These are phyloP conservation scores for Harrya chromipes DNA, from an alignment of 768 basidiomycete genomes.

Conservation along the genomic window DNA sequence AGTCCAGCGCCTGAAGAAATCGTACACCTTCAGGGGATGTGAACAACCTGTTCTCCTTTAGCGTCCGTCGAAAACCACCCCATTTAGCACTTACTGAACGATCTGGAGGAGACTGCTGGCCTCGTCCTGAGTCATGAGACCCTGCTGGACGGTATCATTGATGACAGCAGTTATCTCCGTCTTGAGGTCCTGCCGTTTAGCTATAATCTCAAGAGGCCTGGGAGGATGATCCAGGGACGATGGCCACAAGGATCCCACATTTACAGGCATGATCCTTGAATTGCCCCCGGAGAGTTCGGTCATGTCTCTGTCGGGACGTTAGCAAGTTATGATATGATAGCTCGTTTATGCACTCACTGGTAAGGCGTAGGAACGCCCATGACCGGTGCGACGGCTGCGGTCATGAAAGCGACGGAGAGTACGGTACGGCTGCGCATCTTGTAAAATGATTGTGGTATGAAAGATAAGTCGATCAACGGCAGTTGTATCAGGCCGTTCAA, in stretches of 20 bases:
- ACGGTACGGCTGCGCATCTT: conserved; percentile 9
- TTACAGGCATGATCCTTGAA: no score
- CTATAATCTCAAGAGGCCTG: no score
- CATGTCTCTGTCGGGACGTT: neutral
- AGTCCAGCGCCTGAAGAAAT: no score
- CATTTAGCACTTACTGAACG: neutral
- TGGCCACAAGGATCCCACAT: no score
- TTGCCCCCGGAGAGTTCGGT: neutral
- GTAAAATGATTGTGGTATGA: neutral
- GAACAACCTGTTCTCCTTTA: neutral
- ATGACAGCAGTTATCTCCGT: no score
- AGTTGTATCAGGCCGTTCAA: conserved; percentile 11
- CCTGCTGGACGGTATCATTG: no score
- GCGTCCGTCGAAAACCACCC: neutral
- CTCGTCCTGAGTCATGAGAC: neutral
- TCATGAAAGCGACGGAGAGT: conserved; percentile 7
- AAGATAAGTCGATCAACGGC: conserved; percentile 1
- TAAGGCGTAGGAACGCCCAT: conserved; percentile 9
- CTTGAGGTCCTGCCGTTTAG: no score
- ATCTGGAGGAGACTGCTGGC: neutral
- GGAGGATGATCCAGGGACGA: no score
- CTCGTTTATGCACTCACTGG: neutral
- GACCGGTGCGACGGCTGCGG: conserved; percentile 2
- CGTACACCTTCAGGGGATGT: no score
- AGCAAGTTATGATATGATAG: neutral